Base-by-base conservation (phyloP, 805 yeast species). In the Yarrowia sp. region DNA sequence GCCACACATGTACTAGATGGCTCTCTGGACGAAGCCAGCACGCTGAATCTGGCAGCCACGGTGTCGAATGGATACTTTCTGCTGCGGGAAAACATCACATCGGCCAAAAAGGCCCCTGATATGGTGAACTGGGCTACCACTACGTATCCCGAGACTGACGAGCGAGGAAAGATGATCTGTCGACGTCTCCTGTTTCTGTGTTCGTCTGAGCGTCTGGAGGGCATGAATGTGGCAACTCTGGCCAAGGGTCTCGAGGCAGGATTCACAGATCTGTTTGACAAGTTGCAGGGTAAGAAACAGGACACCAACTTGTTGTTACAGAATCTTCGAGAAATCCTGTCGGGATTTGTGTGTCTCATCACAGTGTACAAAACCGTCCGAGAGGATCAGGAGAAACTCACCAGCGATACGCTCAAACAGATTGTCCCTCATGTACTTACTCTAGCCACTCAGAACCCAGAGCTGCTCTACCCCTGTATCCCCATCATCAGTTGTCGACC, bases 401-500 rank as follows among this genome's bases (percentile, higher is more conserved):
- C 60, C 2, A 51, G 60, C 10, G 44, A 51, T 1, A 22, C 28
- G 4, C 47, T 55, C 28, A 55, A 28, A 11, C 35, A 55, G 38
- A 55, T 55, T 22, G 47, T 55, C 31, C 61, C 45, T 3, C 18
- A 39, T 17, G 61, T 41, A 1, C 45, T 55, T 17, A 28, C 61
- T 31, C n/a, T 55, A 41, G 61, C 47, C 31, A 55, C 47, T 15
- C 28, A 55, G 17, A 6, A 55, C 38, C 61, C 61, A 7, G 38
- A 55, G 11, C 31, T 55, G 3, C 38, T 55, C 4, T 55, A 55
- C 39, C 61, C 61, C 17, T 39, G 47, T 8, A 55, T 55, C 17
- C 61, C 61, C 15, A 55, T 55, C 15, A 38, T 55, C 47, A 55
- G 61, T 13, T 55, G 61, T 15, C 45, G 61, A 31, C 61, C 61